Evolutionary conservation across 2,329 filamentous ascomycete genomes (phyloP).

Genomic region (Colletotrichum sansevieriae): DNA sequence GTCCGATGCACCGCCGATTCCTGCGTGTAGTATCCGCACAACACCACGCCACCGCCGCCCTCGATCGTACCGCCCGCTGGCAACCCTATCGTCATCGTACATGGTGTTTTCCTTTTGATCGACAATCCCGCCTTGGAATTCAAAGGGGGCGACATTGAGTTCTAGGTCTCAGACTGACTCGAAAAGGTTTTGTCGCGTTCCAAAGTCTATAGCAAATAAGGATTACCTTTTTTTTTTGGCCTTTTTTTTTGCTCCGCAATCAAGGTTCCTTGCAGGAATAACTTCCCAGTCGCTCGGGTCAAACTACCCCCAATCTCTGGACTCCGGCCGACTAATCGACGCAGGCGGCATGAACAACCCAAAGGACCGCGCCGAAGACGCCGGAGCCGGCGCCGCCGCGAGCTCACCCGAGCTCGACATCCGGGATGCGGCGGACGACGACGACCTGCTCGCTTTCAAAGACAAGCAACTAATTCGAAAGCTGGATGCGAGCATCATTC

Average conservation of each 20-base stretch:
- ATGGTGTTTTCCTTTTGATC: background rate
- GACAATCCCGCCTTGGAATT: background rate
- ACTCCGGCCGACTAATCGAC: background rate
- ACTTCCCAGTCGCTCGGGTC: background rate
- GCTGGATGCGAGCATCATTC: constrained; percentile 73
- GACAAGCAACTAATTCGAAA: constrained; percentile 73
- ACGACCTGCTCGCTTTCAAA: constrained; percentile 41
- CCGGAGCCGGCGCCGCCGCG: constrained; percentile 25
- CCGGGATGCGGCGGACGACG: constrained; percentile 26
- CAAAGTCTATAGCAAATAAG: no score
- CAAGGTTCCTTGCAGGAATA: no score
- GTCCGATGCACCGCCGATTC: constrained; percentile 15
- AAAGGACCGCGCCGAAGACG: constrained; percentile 5
- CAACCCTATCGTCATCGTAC: background rate
- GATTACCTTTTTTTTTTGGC: no score
- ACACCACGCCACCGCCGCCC: constrained; percentile 18
- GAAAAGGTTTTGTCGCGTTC: no score
- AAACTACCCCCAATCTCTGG: no score
- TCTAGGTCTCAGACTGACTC: background rate
- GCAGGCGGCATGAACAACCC: constrained; percentile 16
- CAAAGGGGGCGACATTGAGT: background rate
- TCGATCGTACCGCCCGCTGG: background rate
- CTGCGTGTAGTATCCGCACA: constrained; percentile 5
- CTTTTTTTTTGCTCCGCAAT: background rate
- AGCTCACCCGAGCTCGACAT: constrained; percentile 12